Base-by-base conservation (phyloP, 2,329 filamentous ascomycete species). In the Scedosporium aurantiacum region DNA sequence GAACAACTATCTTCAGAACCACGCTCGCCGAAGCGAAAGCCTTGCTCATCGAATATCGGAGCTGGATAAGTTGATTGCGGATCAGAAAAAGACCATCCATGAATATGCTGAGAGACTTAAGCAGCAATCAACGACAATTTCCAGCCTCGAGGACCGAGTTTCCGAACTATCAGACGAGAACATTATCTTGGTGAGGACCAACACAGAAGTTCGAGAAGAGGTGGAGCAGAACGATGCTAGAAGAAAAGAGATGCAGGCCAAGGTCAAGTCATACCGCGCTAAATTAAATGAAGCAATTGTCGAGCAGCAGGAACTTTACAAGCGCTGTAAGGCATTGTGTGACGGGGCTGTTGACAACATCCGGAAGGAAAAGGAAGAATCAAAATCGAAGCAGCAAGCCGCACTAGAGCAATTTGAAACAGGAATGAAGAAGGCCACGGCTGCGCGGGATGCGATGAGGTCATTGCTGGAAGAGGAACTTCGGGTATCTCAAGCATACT, bases 271-370 rank as follows among this genome's bases (percentile, higher is more conserved):
- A 1, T 75, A 72, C 62, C 74, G 69, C 60, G 64, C 67, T 2
- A 74, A 74, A 16, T 66, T 82, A n/a, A 79, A 80, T 61, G 69
- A 75, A 57, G 75, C 76, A 1, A 75, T 77, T 7, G 63, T 65
- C 1, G 79, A 82, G 62, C 79, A 82, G 28, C 77, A 81, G 61
- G 66, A 66, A 4, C 69, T 81, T 1, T 79, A 72, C 64, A 66
- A 63, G 3, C 68, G 69, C 45, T 70, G 72, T 7, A 72, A 69
- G 50, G 60, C 68, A 1, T 69, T 69, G 50, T 75, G 72, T 59
- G 63, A 75, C 16, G 63, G 73, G 2, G 66, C 71, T 0, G 70
- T 74, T 10, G 63, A 69, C 1, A 4, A 69, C 68, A 18, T 65
- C 68, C 8, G 71, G 76, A 23, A 69, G 69, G 28, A 60, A 66